Evolutionary conservation across 1,284 basidiomycete species (phyloP), one percentile per base, ranked within the genome.

Genomic region (Ceratobasidium sp.): DNA sequence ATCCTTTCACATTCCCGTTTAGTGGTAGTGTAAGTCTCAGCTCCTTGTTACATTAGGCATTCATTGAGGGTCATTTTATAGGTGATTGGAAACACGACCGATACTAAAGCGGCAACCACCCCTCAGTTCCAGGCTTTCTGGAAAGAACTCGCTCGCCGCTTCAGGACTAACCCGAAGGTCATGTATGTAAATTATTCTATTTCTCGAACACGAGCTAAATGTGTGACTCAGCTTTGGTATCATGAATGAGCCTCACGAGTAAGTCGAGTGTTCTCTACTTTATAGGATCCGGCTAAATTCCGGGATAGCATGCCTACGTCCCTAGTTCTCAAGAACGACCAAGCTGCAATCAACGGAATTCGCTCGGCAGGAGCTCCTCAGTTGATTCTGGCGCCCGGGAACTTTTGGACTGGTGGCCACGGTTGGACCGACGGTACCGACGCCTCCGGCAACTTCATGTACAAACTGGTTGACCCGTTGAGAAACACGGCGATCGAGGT

Each of bases 331-430:
- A 51, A 76, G 45, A 86, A 86, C 59, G 80, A 86, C 76, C 85
- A 86, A 77, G 78, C 84, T 27, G 85, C 85, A 0, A 85, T 86
- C 60, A 78, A 85, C 65, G 84, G 82, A 1, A 86, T 86, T 62
- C 83, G 85, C 9, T 77, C 79, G 1, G 82, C 82, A 0, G 85
- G 85, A 19, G 85, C 85, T 7, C 67, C 54, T 0, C 85, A 86
- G 75, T 81, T 86, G 45, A 85, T 86, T 66, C 80, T 86, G 15
- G 85, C 85, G 14, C 84, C 85, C 4, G 85, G 85, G 14, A 86
- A 86, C 56, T 84, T 82, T 0, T 86, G 82, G 69, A 86, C 85
- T 29, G 85, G 85, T 1, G 85, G 85, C 0, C 85, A 86, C 73
- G 81, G 84, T 0, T 86, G 83, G 83, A 85, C 82, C 1, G 83